Conservation (phyloP, 2,329 filamentous ascomycete species). For the Parascedosporium putredinis region DNA sequence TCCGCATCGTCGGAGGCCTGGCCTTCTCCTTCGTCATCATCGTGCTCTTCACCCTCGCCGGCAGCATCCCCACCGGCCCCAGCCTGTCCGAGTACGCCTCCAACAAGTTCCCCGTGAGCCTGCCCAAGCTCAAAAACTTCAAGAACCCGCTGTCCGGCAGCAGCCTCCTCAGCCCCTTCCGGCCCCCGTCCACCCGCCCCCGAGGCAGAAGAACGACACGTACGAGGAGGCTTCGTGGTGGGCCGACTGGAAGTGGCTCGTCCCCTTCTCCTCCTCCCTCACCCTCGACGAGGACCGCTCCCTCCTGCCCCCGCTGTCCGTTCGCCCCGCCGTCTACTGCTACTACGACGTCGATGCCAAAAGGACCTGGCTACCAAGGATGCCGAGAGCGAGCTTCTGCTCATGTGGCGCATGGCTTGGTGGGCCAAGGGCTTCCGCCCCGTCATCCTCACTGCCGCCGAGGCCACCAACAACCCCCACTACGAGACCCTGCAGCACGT, state of each 20-base stretch:
- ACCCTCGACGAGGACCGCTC: constrained; percentile 73
- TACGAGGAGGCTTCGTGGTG: constrained; percentile 76
- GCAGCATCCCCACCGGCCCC: constrained; percentile 34
- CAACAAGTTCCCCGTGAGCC: constrained; percentile 33
- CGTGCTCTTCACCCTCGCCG: constrained; percentile 41
- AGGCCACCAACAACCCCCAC: constrained; percentile 73
- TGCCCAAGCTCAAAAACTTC: constrained; percentile 32
- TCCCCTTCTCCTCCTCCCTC: constrained; percentile 72
- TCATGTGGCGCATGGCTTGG: constrained; percentile 89
- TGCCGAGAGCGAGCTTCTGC: constrained; percentile 67
- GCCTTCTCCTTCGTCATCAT: constrained; percentile 43
- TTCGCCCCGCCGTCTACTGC: constrained; percentile 72
- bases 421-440: constrained; percentile 90
- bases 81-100: constrained; percentile 39
- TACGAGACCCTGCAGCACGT: constrained; percentile 60
- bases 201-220: constrained; percentile 67
- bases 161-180: constrained; percentile 54
- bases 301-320: constrained; percentile 65
- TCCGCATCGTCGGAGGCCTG: constrained; percentile 38
- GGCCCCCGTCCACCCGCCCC: constrained; percentile 60
- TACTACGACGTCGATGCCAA: constrained; percentile 67
- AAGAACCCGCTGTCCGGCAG: constrained; percentile 27
- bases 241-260: constrained; percentile 77
- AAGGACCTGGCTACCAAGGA: constrained; percentile 55
- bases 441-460: constrained; percentile 65